Evolutionary conservation across 768 basidiomycete genomes (phyloP).

Genomic region (Amanita subjunquillea): DNA sequence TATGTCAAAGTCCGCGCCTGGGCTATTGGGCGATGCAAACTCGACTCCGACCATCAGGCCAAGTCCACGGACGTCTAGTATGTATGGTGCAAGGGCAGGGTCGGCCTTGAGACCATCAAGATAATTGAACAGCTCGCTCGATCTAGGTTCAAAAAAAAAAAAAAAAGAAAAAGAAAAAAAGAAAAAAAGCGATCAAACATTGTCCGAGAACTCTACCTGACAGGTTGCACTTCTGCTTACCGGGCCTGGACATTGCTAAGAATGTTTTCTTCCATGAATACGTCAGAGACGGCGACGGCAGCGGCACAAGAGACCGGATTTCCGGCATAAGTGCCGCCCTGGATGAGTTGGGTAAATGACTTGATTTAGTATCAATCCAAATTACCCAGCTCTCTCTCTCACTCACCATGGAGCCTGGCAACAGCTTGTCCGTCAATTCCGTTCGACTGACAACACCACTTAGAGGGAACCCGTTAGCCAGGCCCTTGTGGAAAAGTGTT

Average conservation of each 20-base stretch:
- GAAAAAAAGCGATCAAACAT: not conserved
- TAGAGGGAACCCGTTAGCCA: slow-evolving; percentile 91
- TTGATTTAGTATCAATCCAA: not conserved
- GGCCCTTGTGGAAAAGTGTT: slow-evolving; percentile 26
- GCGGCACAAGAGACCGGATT: slow-evolving; percentile 92
- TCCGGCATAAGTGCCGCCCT: slow-evolving; percentile 89
- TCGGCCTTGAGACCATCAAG: slow-evolving; percentile 50
- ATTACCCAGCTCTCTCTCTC: slow-evolving; percentile 6
- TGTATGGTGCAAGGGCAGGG: slow-evolving; percentile 38
- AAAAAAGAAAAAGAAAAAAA: no score
- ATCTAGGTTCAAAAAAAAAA: slow-evolving; percentile 28
- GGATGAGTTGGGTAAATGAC: slow-evolving; percentile 5
- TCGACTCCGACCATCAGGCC: slow-evolving; percentile 88
- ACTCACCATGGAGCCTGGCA: slow-evolving; percentile 67
- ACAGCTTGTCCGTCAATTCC: slow-evolving; percentile 71
- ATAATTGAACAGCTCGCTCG: slow-evolving; percentile 56
- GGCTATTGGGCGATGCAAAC: slow-evolving; percentile 54
- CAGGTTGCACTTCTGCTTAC: slow-evolving; percentile 21
- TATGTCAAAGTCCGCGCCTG: slow-evolving; percentile 35
- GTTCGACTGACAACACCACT: slow-evolving; percentile 76
- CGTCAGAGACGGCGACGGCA: slow-evolving; percentile 71
- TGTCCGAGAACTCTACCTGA: not conserved
- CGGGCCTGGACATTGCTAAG: slow-evolving; percentile 71
- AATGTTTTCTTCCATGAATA: slow-evolving; percentile 70
- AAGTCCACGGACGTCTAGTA: slow-evolving; percentile 80